phyloP scores from a whole-genome alignment of 225 moss, liverwort and hornwort genomes.

The Physcomitrium patens region DNA sequence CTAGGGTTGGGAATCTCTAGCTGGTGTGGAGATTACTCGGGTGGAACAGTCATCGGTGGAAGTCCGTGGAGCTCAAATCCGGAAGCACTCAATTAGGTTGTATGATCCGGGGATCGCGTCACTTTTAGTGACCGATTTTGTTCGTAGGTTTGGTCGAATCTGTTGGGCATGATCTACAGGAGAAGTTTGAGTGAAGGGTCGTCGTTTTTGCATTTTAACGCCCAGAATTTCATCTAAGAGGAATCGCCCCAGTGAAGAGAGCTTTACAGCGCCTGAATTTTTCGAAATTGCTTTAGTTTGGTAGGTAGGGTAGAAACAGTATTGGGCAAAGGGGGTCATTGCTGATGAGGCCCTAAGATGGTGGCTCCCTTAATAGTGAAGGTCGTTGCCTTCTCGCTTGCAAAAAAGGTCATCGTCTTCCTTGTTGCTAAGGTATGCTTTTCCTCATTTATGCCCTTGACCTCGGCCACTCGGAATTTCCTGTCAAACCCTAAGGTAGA shows the following conservation, averaged over 20 bases:
- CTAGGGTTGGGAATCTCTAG: background rate
- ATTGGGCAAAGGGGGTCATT: background rate
- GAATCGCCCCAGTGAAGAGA: no score
- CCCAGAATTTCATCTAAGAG: background rate
- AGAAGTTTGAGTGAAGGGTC: background rate
- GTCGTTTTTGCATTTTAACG: background rate
- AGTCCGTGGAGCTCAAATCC: background rate
- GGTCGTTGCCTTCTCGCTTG: constrained; percentile 54
- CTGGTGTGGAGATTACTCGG: background rate
- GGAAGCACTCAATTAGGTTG: background rate
- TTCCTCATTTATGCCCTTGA: background rate
- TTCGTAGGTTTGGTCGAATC: background rate
- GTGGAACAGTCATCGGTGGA: background rate
- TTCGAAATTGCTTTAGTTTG: background rate
- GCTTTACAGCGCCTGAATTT: background rate
- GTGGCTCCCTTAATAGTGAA: constrained; percentile 63
- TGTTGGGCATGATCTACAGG: background rate
- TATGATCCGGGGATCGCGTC: background rate
- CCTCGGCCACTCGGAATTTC: background rate
- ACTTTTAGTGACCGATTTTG: background rate
- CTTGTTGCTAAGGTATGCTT: constrained; percentile 56
- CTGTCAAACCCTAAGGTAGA: background rate
- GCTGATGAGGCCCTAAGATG: constrained; percentile 43
- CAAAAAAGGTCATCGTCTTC: constrained; percentile 55
- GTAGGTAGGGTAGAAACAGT: background rate